A percentile compares a stretch with the other conserved stretches of the same genome.
Conservation (phyloP, 2,329 filamentous ascomycete species). For the Pseudogymnoascus sp. region DNA sequence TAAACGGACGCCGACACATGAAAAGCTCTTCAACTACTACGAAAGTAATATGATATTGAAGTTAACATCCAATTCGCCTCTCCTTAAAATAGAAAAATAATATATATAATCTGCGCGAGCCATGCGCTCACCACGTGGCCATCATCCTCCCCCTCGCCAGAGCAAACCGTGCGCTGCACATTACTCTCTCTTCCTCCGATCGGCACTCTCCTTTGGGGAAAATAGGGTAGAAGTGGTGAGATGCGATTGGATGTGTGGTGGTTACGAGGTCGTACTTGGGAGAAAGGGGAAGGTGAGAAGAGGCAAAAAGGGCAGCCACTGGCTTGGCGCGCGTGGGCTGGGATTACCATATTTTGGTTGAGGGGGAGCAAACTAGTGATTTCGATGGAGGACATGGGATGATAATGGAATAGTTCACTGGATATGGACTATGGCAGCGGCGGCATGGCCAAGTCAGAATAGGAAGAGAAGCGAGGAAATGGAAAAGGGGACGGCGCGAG, state of each 20-base stretch:
- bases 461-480: not conserved
- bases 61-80: not conserved
- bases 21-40: not conserved
- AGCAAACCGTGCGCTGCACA: not conserved
- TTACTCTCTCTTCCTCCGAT: not conserved
- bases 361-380: not conserved
- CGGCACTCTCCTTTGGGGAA: not conserved
- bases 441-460: not conserved
- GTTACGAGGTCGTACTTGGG: not conserved
- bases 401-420: not conserved
- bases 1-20: not conserved
- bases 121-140: not conserved
- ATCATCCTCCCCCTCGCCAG: not conserved
- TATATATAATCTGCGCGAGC: not conserved
- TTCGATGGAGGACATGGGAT: not conserved
- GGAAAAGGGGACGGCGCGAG: not conserved
- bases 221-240: not conserved
- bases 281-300: not conserved
- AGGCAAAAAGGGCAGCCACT: not conserved
- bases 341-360: not conserved
- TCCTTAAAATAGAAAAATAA: not conserved
- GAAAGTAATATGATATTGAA: not conserved
- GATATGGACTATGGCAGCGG: not conserved
- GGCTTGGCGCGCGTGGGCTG: not conserved
- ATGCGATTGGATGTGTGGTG: not conserved